Evolutionary conservation across 2,329 filamentous ascomycete genomes (phyloP), one percentile per base, ranked within the genome.

Genomic region (Fusarium brevicatenulatum): DNA sequence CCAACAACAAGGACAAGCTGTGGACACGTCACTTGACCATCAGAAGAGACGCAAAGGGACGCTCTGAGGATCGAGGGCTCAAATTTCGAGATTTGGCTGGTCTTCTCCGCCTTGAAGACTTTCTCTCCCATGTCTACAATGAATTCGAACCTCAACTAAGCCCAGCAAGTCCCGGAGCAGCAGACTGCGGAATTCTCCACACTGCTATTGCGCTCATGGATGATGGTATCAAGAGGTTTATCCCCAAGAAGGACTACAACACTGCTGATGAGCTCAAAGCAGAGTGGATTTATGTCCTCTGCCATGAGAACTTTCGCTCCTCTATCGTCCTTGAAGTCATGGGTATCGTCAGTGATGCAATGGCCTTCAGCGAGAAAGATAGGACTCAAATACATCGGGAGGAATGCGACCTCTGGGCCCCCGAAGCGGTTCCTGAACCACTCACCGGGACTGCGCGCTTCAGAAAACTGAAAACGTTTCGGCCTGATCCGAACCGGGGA

Each of bases 31-130:
- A 43, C 71, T n/a, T 75, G 12, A 36, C 15, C 15, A 34, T 23
- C 1, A 30, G n/a, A 4, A 21, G n/a, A 1, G 53, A 53, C 1
- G 12, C 32, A 13, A n/a, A 16, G 21, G 30, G 36, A 8, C 37
- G 46, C 18, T 16, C 50, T 7, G 62, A 58, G 2, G 55, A 72
- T 4, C 46, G 39, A 5, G 23, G 13, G 3, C 67, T 74, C 12
- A 49, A 23, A 9, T 18, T 68, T 7, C 63, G 68, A 3, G 73
- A 74, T 36, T 13, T 76, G n/a, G 73, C 71, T 9, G 28, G 63
- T 7, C 57, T 76, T 4, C 42, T 74, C 18, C 63, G 71, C 5
- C 36, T 75, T 1, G 73, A 72, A 15, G 73, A 75, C 28, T 73
- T 53, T 25, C 44, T 75, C 9, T 63, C 66, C 0, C 55, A 54